Percentiles rank a stretch among this genome's conserved stretches.
phyloP scores from a whole-genome alignment of 345 rosid species.

The Gossypium ekmanianum region DNA sequence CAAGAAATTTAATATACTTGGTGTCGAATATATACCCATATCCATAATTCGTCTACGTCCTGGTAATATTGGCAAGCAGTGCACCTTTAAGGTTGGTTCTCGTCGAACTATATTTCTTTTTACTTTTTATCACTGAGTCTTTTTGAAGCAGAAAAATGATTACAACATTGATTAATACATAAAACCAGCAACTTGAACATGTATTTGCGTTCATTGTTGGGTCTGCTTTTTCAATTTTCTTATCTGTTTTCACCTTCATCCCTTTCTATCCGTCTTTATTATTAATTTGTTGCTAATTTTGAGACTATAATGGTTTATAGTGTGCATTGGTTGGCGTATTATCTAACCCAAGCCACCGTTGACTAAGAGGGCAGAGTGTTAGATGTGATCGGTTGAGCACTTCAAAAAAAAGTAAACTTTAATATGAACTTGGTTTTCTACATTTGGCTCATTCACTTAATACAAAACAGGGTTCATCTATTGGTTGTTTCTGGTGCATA shows the following conservation, averaged over 20 bases:
- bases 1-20: too few species aligned
- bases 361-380: slow-evolving; percentile 8
- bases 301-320: neutral
- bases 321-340: slow-evolving; percentile 12
- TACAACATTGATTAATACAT: neutral
- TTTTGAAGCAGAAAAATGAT: neutral
- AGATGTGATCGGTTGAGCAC: slow-evolving; percentile 12
- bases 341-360: slow-evolving; percentile 14
- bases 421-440: neutral
- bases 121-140: neutral
- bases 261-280: neutral
- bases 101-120: neutral
- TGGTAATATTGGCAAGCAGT: too few species aligned
- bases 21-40: too few species aligned
- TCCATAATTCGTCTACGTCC: too few species aligned
- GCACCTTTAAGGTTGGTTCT: neutral
- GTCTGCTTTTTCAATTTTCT: neutral
- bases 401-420: neutral
- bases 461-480: neutral
- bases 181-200: slow-evolving; percentile 4
- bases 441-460: neutral
- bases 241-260: neutral
- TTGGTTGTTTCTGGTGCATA: slow-evolving; percentile 7
- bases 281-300: neutral
- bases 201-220: neutral